A percentile compares a stretch with the other conserved stretches of the same genome.
These are phyloP conservation scores for Nakazawaea pomicola DNA, from an alignment of 805 yeast species.

Conservation along the genomic window DNA sequence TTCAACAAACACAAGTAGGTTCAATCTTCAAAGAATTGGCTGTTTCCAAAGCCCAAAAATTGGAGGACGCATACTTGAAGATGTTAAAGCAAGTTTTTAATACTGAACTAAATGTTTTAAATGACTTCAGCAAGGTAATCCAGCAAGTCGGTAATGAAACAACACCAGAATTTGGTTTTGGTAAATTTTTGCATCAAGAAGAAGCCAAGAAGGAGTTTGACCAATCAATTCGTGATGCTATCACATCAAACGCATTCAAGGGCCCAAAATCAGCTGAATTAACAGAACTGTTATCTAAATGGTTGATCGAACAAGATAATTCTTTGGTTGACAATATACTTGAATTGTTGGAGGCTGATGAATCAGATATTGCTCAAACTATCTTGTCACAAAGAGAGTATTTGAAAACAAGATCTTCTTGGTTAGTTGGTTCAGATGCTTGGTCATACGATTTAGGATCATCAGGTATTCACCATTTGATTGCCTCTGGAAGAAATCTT, in stretches of 20 bases:
- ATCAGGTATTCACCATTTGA: constrained; percentile 83
- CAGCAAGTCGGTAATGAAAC: constrained; percentile 37
- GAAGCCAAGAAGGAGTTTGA: constrained; percentile 45
- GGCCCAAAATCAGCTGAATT: constrained; percentile 42
- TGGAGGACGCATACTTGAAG: constrained; percentile 75
- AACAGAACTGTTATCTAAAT: constrained; percentile 56
- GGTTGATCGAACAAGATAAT: constrained; percentile 55
- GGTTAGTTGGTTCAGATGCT: constrained; percentile 92
- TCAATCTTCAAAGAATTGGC: constrained; percentile 22
- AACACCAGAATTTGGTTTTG: constrained; percentile 86
- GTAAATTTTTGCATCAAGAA: constrained; percentile 57
- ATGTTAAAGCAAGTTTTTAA: constrained; percentile 66
- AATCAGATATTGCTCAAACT: constrained; percentile 35
- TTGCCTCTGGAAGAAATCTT: constrained; percentile 69
- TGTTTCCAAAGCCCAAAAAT: constrained; percentile 40
- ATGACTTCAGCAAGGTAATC: constrained; percentile 44
- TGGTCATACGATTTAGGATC: constrained; percentile 94
- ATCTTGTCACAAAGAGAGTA: constrained; percentile 42
- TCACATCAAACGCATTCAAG: constrained; percentile 37
- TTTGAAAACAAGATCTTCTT: constrained; percentile 48
- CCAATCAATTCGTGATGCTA: constrained; percentile 38
- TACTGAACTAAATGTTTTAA: constrained; percentile 51
- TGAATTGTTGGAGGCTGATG: constrained; percentile 31
- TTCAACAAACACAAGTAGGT: constrained; percentile 22
- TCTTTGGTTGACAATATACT: constrained; percentile 26